These are phyloP conservation scores for Phytopythium sindhum DNA, from an alignment of 352 stramenopile genomes.

Conservation along the genomic window DNA sequence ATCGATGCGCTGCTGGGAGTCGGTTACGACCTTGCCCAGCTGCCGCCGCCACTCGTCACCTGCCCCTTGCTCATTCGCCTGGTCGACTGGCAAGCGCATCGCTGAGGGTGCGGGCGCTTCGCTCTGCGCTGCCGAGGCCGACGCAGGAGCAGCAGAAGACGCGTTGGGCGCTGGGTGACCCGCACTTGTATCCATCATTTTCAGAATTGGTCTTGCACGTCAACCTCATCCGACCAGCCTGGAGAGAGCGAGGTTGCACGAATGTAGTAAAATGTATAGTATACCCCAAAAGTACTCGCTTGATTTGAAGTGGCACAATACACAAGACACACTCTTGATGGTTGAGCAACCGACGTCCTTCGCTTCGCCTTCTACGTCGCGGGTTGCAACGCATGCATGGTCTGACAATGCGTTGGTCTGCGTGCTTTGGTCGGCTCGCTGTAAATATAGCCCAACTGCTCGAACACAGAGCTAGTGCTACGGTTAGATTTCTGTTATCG, in stretches of 20 bases:
- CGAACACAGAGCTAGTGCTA: no score
- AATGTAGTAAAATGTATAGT: background rate
- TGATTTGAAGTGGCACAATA: background rate
- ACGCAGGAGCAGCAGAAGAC: background rate
- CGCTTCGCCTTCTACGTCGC: no score
- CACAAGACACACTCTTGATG: no score
- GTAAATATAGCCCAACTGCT: no score
- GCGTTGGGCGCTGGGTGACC: background rate
- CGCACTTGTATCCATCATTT: background rate
- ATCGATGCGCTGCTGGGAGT: slow-evolving; percentile 54
- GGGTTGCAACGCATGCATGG: no score
- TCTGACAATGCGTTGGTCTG: no score
- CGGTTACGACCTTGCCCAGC: slow-evolving; percentile 29
- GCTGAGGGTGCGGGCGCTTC: background rate
- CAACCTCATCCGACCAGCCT: background rate
- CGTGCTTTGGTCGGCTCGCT: no score
- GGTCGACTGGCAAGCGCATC: background rate
- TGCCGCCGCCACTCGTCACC: slow-evolving; percentile 13
- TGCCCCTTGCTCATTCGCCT: background rate
- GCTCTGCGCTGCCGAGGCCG: background rate
- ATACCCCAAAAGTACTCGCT: background rate
- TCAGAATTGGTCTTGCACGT: background rate
- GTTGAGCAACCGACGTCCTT: no score
- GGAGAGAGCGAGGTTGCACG: background rate
- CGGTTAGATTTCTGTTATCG: no score